Percentiles rank a stretch among this genome's conserved stretches.
phyloP scores from a whole-genome alignment of 805 yeast genomes.

The Hanseniaspora lachancei region DNA sequence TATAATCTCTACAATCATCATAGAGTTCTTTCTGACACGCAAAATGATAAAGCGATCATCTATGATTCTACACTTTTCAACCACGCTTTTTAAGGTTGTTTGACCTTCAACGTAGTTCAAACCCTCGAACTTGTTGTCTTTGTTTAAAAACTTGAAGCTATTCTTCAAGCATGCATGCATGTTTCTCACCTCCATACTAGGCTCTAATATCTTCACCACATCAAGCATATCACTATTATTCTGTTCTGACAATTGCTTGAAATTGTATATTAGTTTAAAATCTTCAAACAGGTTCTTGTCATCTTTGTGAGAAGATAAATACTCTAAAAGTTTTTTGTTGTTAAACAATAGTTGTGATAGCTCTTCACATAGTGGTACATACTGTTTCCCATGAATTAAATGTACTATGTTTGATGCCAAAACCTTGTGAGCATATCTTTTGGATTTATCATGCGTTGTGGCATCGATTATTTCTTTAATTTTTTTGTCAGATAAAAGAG shows the following conservation, averaged over 20 bases:
- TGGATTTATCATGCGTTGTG: slow-evolving; percentile 49
- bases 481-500: slow-evolving; percentile 53
- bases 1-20: slow-evolving; percentile 1
- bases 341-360: slow-evolving; percentile 54
- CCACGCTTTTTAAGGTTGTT: neutral
- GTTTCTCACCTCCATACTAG: neutral
- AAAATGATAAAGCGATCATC: neutral
- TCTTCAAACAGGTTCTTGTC: neutral
- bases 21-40: neutral
- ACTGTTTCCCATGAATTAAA: slow-evolving; percentile 69
- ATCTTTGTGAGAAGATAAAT: neutral
- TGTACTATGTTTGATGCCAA: slow-evolving; percentile 80
- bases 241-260: slow-evolving; percentile 15
- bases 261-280: slow-evolving; percentile 9
- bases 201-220: neutral
- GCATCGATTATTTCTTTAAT: slow-evolving; percentile 40
- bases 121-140: neutral
- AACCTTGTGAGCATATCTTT: slow-evolving; percentile 57
- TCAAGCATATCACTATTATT: neutral
- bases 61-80: neutral
- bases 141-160: neutral
- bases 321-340: slow-evolving; percentile 16
- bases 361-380: slow-evolving; percentile 52
- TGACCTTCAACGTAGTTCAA: neutral
- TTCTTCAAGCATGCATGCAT: neutral